Percentiles rank a stretch among this genome's conserved stretches.
Evolutionary conservation across 2,329 filamentous ascomycete species (phyloP).

Genomic region (Alternaria sp.): DNA sequence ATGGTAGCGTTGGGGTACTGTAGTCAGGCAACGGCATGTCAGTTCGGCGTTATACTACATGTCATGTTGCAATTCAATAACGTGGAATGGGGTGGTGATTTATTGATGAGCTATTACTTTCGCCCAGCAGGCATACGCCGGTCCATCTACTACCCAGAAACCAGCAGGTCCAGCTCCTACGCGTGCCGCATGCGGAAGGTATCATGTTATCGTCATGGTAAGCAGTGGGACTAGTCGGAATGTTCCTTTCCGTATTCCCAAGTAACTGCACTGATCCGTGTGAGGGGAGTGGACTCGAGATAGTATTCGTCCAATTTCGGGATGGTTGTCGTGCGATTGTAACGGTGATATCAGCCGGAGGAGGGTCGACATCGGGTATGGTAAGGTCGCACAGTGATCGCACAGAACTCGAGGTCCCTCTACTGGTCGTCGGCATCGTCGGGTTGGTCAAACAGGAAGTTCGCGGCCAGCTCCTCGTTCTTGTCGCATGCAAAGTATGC

Average conservation of each 20-base stretch:
- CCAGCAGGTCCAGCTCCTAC: conserved; percentile 6
- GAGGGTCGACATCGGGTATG: conserved; percentile 25
- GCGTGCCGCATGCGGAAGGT: conserved; percentile 16
- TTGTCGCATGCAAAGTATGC: conserved; percentile 99
- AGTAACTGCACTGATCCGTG: conserved; percentile 12
- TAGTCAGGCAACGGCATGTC: neutral
- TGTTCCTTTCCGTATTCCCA: conserved; percentile 7
- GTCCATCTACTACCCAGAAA: conserved; percentile 12
- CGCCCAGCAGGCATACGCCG: conserved; percentile 1
- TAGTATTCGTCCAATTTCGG: conserved; percentile 23
- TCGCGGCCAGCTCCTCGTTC: conserved; percentile 97
- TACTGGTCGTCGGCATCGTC: conserved; percentile 73
- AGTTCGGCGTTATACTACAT: neutral
- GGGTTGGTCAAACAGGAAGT: conserved; percentile 97
- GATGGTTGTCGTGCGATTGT: conserved; percentile 25
- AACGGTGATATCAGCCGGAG: conserved; percentile 30
- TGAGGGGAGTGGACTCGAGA: conserved; percentile 15
- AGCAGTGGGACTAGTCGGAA: conserved; percentile 2
- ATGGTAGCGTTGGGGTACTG: neutral
- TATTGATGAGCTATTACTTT: conserved; percentile 14
- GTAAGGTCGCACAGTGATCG: conserved; percentile 29
- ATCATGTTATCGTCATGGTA: conserved; percentile 20
- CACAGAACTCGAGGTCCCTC: conserved; percentile 18
- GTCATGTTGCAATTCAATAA: neutral
- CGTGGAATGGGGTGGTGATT: neutral